Percentiles rank a stretch among this genome's conserved stretches.
Conservation (phyloP, 208 protist genomes). For the Tritrichomonas foetus region DNA sequence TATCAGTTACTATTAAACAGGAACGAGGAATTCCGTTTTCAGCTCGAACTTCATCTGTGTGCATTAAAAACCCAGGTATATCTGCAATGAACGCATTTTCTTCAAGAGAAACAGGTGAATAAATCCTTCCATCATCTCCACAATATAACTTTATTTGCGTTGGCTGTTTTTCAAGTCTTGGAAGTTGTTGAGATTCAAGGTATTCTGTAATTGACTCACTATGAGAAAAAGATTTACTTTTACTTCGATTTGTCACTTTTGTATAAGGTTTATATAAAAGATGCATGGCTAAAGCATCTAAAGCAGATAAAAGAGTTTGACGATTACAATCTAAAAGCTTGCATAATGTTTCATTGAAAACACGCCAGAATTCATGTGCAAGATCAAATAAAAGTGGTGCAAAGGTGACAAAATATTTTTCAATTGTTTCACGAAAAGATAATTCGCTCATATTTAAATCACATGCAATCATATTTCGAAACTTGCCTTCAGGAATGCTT, state of each 20-base stretch:
- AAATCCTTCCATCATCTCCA: not conserved
- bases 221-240: not conserved
- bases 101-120: not conserved
- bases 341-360: not conserved
- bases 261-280: not conserved
- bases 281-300: not conserved
- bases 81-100: not conserved
- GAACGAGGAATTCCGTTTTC: not conserved
- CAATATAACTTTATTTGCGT: not conserved
- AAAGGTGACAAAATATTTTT: not conserved
- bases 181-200: not conserved
- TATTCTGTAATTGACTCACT: conserved; percentile 19
- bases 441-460: not conserved
- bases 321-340: not conserved
- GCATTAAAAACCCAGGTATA: not conserved
- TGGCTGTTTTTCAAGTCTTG: not conserved
- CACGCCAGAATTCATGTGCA: not conserved
- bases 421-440: not conserved
- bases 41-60: conserved; percentile 14
- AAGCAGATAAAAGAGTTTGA: not conserved
- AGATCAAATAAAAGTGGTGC: not conserved
- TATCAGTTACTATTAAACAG: not conserved
- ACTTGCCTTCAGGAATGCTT: not conserved
- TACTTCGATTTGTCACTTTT: not conserved
- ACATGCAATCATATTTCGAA: not conserved